Evolutionary conservation across 306 rosid genomes (phyloP).

Genomic region (Fragaria iinumae): DNA sequence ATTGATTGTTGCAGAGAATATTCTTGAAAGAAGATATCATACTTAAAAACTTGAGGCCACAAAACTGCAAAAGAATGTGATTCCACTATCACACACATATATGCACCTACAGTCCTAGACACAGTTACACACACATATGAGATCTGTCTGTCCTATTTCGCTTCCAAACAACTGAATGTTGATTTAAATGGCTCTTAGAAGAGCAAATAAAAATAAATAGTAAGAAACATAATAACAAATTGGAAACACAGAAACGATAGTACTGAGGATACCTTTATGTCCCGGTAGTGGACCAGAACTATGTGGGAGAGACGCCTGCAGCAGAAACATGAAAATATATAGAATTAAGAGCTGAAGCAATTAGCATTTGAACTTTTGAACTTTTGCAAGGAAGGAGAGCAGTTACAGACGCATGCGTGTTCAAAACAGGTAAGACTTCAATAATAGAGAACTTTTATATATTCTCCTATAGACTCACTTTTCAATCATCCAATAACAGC

Average conservation of each 20-base stretch:
- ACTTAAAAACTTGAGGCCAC: no score
- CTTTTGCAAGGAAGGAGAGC: background rate
- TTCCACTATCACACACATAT: no score
- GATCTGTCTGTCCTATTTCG: no score
- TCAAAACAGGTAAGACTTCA: background rate
- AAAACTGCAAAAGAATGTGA: no score
- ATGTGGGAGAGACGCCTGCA: background rate
- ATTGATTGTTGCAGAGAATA: no score
- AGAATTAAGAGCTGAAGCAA: background rate
- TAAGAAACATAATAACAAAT: background rate
- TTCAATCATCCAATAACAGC: conserved; percentile 97
- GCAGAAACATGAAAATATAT: background rate
- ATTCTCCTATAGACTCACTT: conserved; percentile 51
- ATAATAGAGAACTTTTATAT: background rate
- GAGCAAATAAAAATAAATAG: no score
- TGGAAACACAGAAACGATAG: background rate
- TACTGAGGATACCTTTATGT: background rate
- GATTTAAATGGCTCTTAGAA: background rate
- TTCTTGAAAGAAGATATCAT: no score
- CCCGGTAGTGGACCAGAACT: conserved; percentile 1
- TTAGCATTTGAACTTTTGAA: background rate
- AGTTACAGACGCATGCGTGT: background rate
- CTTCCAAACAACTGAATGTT: no score
- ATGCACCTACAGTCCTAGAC: no score
- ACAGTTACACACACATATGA: no score